Evolutionary conservation across 768 basidiomycete genomes (phyloP), one percentile per base, ranked within the genome.

Genomic region (Phlebiopsis gigantea): DNA sequence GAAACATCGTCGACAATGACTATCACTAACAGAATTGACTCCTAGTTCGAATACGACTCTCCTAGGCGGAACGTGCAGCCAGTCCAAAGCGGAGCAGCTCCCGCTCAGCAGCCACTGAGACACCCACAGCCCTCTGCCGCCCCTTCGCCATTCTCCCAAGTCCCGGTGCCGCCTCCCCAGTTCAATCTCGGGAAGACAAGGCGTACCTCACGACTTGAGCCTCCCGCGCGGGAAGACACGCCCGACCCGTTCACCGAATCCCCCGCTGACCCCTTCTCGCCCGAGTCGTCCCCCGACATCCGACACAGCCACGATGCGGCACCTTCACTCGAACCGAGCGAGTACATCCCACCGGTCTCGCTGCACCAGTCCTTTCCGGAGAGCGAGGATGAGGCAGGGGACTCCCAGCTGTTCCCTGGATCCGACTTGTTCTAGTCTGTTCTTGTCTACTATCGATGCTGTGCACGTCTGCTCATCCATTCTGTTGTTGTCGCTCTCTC

Each of bases 41-140:
- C n/a, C 0, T 55, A 75, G 77, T 75, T 76, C 53, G 75, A 76
- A 62, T 75, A 75, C 50, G 74, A 77, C 47, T 68, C 65, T 1
- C 67, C 61, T 49, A 61, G 64, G 1, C 61, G 55, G 14, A 46
- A 61, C 22, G 26, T 57, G 0, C 61, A 62, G 57, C 50, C 66
- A 29, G 66, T 55, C 17, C 56, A 29, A 46, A 5, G 46, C 51
- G n/a, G n/a, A n/a, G n/a, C 21, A 43, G 55, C 43, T 43, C 43
- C 9, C 25, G 51, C 54, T 8, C 48, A n/a, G 25, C 45, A 41
- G 26, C 49, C 51, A 19, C 5, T 42, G 59, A 21, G 64, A 57
- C 29, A 66, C 63, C 57, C 51, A 25, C 46, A 29, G 8, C 2
- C 31, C 31, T 19, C 43, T 12, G 9, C 30, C 39, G 1, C 19